A percentile compares a stretch with the other conserved stretches of the same genome.
These are phyloP conservation scores for Fusarium transvaalense DNA, from an alignment of 2,329 filamentous ascomycete species.

Conservation along the genomic window DNA sequence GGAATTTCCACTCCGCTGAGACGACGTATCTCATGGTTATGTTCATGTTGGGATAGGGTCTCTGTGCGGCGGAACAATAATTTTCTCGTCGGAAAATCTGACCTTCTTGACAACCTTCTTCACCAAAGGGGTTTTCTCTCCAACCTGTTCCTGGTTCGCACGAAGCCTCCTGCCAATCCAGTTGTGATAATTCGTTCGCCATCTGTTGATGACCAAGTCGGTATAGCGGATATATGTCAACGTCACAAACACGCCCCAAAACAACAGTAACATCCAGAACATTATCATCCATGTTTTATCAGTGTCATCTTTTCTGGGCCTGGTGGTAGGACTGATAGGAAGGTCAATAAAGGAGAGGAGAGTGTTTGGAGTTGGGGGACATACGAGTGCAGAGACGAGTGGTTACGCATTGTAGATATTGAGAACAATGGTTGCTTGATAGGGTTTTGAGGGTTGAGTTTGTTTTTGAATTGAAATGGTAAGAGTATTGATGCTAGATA, in stretches of 20 bases:
- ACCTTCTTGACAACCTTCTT: slow-evolving; percentile 6
- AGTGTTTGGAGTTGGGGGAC: no score
- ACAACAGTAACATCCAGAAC: background rate
- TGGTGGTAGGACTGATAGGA: background rate
- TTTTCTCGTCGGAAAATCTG: slow-evolving; percentile 11
- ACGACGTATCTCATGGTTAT: background rate
- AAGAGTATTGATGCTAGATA: background rate
- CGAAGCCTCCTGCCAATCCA: background rate
- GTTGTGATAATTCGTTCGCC: no score
- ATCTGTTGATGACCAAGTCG: background rate
- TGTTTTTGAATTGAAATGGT: background rate
- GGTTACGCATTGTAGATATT: background rate
- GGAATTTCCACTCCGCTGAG: background rate
- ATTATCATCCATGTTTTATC: background rate
- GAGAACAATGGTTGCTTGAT: background rate
- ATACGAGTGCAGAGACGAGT: background rate
- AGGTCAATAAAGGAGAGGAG: background rate
- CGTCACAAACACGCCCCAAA: background rate
- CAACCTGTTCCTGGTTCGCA: background rate
- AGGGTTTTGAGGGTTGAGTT: background rate
- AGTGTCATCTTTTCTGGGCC: no score
- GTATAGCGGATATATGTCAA: background rate
- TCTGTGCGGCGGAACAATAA: background rate
- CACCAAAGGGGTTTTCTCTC: background rate
- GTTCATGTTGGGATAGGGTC: background rate